phyloP scores from a whole-genome alignment of 2,329 filamentous ascomycete species.

The Verticillium tricorpus region DNA sequence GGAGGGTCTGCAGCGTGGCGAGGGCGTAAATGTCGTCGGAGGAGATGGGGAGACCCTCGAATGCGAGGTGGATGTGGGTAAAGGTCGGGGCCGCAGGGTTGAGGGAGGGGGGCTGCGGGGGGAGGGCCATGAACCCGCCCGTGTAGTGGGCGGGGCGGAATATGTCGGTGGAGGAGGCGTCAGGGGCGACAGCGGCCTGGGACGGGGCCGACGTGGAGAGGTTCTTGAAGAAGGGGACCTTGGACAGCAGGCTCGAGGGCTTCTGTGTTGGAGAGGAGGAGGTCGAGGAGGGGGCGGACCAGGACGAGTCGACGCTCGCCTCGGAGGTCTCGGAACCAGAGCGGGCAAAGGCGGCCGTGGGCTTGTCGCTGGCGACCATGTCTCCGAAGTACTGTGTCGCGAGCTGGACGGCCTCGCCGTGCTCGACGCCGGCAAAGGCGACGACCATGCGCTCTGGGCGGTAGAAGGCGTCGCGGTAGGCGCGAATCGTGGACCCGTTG shows the following conservation, averaged over 20 bases:
- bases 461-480: constrained; percentile 81
- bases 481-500: constrained; percentile 65
- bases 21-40: constrained; percentile 94
- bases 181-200: constrained; percentile 51
- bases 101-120: constrained; percentile 69
- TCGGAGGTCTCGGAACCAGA: constrained; percentile 56
- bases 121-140: constrained; percentile 85
- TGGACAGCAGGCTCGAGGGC: constrained; percentile 68
- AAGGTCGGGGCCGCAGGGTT: constrained; percentile 76
- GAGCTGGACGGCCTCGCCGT: constrained; percentile 72
- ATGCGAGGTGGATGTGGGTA: constrained; percentile 91
- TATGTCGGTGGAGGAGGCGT: constrained; percentile 50
- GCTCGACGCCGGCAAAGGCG: constrained; percentile 88
- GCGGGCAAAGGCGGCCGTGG: constrained; percentile 45
- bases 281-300: constrained; percentile 27
- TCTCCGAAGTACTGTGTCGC: constrained; percentile 87
- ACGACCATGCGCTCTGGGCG: constrained; percentile 88
- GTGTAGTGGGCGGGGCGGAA: constrained; percentile 75
- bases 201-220: constrained; percentile 69
- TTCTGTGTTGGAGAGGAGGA: constrained; percentile 26
- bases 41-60: constrained; percentile 87
- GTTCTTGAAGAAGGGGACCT: constrained; percentile 86
- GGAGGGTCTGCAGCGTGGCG: constrained; percentile 89
- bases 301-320: constrained; percentile 30
- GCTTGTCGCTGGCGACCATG: constrained; percentile 60